phyloP scores from a whole-genome alignment of 805 yeast species.

The Kodamaea hsintzibuensis region DNA sequence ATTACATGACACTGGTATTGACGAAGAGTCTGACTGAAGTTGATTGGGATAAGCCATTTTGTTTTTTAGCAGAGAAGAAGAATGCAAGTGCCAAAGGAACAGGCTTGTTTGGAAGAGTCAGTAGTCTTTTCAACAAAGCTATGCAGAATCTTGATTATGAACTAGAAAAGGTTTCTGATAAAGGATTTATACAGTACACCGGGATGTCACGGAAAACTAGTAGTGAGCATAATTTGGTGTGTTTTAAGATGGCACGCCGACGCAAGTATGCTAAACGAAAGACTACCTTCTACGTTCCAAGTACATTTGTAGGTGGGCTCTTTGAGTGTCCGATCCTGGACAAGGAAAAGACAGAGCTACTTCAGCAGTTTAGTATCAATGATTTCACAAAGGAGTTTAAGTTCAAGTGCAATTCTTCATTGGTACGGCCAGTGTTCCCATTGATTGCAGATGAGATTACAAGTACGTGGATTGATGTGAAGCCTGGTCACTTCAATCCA shows the following conservation, averaged over 20 bases:
- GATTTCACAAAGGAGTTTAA: slow-evolving; percentile 12
- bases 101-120: background rate
- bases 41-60: slow-evolving; percentile 51
- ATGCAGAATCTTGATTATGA: background rate
- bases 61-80: slow-evolving; percentile 31
- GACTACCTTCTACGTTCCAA: slow-evolving; percentile 51
- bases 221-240: slow-evolving; percentile 27
- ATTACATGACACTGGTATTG: slow-evolving; percentile 40
- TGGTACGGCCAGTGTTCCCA: slow-evolving; percentile 52
- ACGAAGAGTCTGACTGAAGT: slow-evolving; percentile 35
- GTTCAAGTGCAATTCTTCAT: slow-evolving; percentile 34
- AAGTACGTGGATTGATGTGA: slow-evolving; percentile 44
- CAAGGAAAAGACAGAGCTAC: slow-evolving; percentile 22
- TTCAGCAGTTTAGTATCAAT: slow-evolving; percentile 15
- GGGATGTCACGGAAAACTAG: slow-evolving; percentile 17
- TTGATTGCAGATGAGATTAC: slow-evolving; percentile 58
- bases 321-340: slow-evolving; percentile 49
- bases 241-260: slow-evolving; percentile 60
- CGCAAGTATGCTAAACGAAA: slow-evolving; percentile 50
- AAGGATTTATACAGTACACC: slow-evolving; percentile 21
- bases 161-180: slow-evolving; percentile 18
- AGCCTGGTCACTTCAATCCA: slow-evolving; percentile 20
- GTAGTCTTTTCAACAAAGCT: background rate
- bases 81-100: background rate
- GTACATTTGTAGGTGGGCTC: slow-evolving; percentile 63